phyloP scores from a whole-genome alignment of 2,329 filamentous ascomycete genomes.

The Harringtonia aguacate region DNA sequence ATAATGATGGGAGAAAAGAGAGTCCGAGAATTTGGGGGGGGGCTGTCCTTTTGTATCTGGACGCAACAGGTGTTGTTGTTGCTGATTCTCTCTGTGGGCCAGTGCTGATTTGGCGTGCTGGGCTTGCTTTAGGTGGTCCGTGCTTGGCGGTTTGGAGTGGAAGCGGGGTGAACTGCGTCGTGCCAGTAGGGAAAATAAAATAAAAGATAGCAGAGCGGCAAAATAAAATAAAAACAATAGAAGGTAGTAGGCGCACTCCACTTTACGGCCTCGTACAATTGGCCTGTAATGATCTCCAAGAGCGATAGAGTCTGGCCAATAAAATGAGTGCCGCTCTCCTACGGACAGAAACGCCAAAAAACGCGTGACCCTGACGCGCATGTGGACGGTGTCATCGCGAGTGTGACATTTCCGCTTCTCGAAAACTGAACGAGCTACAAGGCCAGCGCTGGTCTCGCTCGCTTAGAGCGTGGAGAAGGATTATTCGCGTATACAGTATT shows the following conservation, averaged over 20 bases:
- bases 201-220: neutral
- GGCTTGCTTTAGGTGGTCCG: conserved; percentile 6
- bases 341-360: too few relatives aligned
- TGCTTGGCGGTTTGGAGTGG: conserved; percentile 4
- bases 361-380: neutral
- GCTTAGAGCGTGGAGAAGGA: too few relatives aligned
- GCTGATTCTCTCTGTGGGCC: conserved; percentile 37
- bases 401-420: too few relatives aligned
- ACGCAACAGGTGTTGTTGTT: conserved; percentile 36
- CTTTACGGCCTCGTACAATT: neutral
- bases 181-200: neutral
- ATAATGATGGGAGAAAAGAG: conserved; percentile 26
- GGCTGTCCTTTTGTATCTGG: conserved; percentile 51
- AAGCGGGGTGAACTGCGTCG: conserved; percentile 1
- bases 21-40: conserved; percentile 32
- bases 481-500: too few relatives aligned
- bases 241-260: neutral
- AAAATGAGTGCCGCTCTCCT: too few relatives aligned
- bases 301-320: too few relatives aligned
- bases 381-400: neutral
- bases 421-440: too few relatives aligned
- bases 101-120: conserved; percentile 13
- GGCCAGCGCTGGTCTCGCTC: too few relatives aligned
- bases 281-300: neutral
- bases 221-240: neutral